phyloP scores from a whole-genome alignment of 192 early-diverging fungal genomes.

The Coemansia sp. region DNA sequence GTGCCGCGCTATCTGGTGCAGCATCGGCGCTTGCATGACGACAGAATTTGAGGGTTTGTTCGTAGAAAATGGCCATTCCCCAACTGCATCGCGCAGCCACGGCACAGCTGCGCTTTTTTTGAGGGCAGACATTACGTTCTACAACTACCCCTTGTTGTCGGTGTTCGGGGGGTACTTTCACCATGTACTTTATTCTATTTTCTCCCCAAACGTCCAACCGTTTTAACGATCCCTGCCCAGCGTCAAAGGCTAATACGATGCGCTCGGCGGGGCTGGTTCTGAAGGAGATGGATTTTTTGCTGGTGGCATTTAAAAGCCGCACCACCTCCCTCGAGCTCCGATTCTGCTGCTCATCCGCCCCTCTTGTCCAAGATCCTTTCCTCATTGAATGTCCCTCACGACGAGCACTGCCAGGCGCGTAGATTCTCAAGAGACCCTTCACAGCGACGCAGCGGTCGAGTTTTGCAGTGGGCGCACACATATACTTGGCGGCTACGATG shows the following conservation, averaged over 20 bases:
- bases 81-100: neutral
- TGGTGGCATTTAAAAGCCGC: neutral
- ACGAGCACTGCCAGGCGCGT: conserved; percentile 14
- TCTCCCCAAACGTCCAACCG: neutral
- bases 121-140: neutral
- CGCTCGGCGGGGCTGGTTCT: conserved; percentile 24
- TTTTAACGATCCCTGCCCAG: neutral
- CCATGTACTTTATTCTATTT: neutral
- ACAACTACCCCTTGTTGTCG: neutral
- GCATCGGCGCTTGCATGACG: neutral
- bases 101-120: neutral
- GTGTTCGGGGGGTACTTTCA: neutral
- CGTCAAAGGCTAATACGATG: neutral
- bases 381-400: conserved; percentile 44
- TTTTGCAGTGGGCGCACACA: neutral
- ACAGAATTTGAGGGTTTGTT: neutral
- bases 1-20: neutral
- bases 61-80: neutral
- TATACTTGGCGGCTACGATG: neutral
- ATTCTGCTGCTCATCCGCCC: neutral
- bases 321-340: neutral
- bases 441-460: neutral
- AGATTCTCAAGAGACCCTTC: conserved; percentile 26
- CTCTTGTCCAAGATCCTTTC: neutral
- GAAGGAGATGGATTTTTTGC: neutral